phyloP scores from a whole-genome alignment of 345 rosid genomes.

The Citrus medica region DNA sequence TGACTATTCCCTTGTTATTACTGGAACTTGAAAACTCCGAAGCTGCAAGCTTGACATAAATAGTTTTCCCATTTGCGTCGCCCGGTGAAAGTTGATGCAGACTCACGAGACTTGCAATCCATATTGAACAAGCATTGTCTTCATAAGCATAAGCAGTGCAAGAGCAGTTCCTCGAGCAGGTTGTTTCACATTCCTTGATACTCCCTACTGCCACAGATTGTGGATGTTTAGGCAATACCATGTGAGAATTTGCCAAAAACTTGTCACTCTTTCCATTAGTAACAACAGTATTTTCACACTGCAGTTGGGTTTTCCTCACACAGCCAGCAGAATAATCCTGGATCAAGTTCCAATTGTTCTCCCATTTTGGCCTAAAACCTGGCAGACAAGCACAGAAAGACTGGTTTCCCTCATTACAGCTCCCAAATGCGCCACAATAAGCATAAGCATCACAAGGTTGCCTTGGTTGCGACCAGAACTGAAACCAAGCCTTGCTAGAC shows the following conservation, averaged over 20 bases:
- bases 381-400: slow-evolving; percentile 50
- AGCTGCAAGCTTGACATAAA: slow-evolving; percentile 60
- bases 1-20: slow-evolving; percentile 26
- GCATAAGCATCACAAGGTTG: slow-evolving; percentile 65
- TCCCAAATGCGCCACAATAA: slow-evolving; percentile 68
- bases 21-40: slow-evolving; percentile 49
- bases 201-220: slow-evolving; percentile 17
- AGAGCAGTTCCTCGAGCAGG: slow-evolving; percentile 52
- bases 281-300: slow-evolving; percentile 33
- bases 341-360: slow-evolving; percentile 40
- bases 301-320: slow-evolving; percentile 37
- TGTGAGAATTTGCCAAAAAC: slow-evolving; percentile 21
- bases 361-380: slow-evolving; percentile 39
- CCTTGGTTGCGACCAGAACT: slow-evolving; percentile 71
- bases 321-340: slow-evolving; percentile 64
- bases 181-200: slow-evolving; percentile 32
- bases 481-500: slow-evolving; percentile 37
- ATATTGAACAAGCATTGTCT: slow-evolving; percentile 39
- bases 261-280: slow-evolving; percentile 26
- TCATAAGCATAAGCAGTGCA: slow-evolving; percentile 65
- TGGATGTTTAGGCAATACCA: slow-evolving; percentile 25
- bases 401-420: slow-evolving; percentile 37
- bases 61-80: slow-evolving; percentile 27
- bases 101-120: slow-evolving; percentile 52
- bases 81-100: slow-evolving; percentile 33